Evolutionary conservation across 257 asterid species (phyloP).

Genomic region (Anisodus acutangulus): DNA sequence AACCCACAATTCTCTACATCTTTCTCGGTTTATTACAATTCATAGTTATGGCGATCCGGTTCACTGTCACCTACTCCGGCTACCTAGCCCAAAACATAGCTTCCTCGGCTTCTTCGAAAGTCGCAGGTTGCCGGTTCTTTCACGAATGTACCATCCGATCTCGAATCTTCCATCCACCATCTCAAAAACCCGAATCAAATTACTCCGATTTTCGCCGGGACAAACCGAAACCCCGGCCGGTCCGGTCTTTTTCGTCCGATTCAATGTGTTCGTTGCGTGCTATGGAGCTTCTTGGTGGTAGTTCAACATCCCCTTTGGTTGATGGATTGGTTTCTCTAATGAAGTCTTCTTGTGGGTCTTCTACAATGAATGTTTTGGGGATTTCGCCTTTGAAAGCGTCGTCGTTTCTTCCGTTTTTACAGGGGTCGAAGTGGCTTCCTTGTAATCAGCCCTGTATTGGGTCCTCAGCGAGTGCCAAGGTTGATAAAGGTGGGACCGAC

Average conservation of each 20-base stretch:
- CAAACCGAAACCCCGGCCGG: slow-evolving; percentile 34
- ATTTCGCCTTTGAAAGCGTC: slow-evolving; percentile 69
- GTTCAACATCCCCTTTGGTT: slow-evolving; percentile 52
- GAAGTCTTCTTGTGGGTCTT: slow-evolving; percentile 53
- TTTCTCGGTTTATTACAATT: slow-evolving; percentile 44
- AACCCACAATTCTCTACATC: slow-evolving; percentile 42
- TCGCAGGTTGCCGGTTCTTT: slow-evolving; percentile 50
- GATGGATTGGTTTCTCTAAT: slow-evolving; percentile 61
- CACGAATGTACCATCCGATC: slow-evolving; percentile 57
- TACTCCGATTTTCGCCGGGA: slow-evolving; percentile 46
- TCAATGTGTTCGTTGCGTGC: slow-evolving; percentile 57
- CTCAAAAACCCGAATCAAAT: slow-evolving; percentile 49
- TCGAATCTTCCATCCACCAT: slow-evolving; percentile 40
- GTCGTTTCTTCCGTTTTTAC: slow-evolving; percentile 57
- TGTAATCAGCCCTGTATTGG: slow-evolving; percentile 54
- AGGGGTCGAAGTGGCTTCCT: slow-evolving; percentile 78
- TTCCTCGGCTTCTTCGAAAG: slow-evolving; percentile 54
- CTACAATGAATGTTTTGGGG: slow-evolving; percentile 46
- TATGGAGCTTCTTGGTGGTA: slow-evolving; percentile 50
- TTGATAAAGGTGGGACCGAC: slow-evolving; percentile 65
- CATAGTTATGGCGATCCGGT: slow-evolving; percentile 77
- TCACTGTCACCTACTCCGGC: slow-evolving; percentile 79
- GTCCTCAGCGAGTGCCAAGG: slow-evolving; percentile 40
- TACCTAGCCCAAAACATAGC: slow-evolving; percentile 67
- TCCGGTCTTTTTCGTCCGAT: slow-evolving; percentile 30